These are phyloP conservation scores for Acacia concinna DNA, from an alignment of 331 rosid species.

Conservation along the genomic window DNA sequence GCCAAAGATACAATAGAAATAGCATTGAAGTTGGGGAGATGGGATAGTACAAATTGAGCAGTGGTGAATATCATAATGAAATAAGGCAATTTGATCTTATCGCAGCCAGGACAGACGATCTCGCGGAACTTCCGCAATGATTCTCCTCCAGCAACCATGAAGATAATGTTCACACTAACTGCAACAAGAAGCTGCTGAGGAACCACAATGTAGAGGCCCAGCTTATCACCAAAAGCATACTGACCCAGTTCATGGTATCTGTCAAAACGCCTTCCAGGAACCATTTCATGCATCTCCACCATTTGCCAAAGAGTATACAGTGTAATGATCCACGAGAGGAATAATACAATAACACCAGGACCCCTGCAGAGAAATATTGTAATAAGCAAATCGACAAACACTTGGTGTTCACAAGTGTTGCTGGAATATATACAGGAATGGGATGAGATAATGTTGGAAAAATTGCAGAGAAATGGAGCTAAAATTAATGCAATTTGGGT, in stretches of 20 bases:
- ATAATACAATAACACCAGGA: slow-evolving; percentile 69
- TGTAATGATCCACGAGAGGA: slow-evolving; percentile 82
- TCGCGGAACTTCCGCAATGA: slow-evolving; percentile 77
- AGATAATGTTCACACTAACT: slow-evolving; percentile 70
- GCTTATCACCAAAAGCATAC: slow-evolving; percentile 80
- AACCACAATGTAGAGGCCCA: slow-evolving; percentile 88
- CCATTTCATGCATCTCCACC: slow-evolving; percentile 98
- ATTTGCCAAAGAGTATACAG: slow-evolving; percentile 94
- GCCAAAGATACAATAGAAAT: slow-evolving; percentile 82
- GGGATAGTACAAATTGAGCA: slow-evolving; percentile 89
- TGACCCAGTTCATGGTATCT: slow-evolving; percentile 94
- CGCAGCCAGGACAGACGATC: slow-evolving; percentile 46
- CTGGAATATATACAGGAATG: not conserved
- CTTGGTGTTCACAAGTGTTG: not conserved
- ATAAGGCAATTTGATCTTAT: slow-evolving; percentile 52
- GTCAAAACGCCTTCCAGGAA: slow-evolving; percentile 86
- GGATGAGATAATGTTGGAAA: not conserved
- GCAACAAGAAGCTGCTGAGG: slow-evolving; percentile 89
- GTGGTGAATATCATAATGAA: slow-evolving; percentile 94
- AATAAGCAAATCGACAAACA: not conserved
- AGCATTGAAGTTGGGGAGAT: slow-evolving; percentile 87
- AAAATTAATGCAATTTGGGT: not conserved
- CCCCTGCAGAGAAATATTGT: slow-evolving; percentile 57
- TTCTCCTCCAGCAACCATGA: slow-evolving; percentile 91
- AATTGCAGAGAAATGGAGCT: not conserved